phyloP scores from a whole-genome alignment of 345 rosid species.

The Salix suchowensis region DNA sequence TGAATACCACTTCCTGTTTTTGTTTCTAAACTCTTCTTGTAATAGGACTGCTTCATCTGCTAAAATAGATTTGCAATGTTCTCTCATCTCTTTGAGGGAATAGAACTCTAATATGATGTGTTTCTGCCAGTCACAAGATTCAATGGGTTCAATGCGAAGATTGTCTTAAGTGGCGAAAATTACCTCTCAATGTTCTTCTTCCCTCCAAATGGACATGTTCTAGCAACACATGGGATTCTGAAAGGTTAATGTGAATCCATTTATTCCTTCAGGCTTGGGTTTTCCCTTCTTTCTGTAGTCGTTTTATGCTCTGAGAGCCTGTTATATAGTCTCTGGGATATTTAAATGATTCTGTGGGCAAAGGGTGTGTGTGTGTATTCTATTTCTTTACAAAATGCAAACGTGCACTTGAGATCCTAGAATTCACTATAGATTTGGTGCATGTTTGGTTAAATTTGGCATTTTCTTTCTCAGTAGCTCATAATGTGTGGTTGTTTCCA shows the following conservation, averaged over 20 bases:
- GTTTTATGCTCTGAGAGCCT: too few relatives aligned
- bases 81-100: background rate
- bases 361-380: background rate
- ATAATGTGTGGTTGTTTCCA: too few relatives aligned
- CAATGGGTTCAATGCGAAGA: conserved; percentile 80
- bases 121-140: conserved; percentile 44
- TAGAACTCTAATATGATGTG: background rate
- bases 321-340: background rate
- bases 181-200: conserved; percentile 59
- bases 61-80: background rate
- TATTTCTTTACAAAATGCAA: background rate
- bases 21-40: background rate
- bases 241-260: conserved; percentile 37
- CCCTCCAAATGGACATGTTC: conserved; percentile 70
- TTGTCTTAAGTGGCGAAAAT: conserved; percentile 68
- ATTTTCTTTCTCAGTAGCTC: too few relatives aligned
- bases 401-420: background rate
- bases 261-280: background rate
- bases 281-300: background rate
- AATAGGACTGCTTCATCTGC: background rate
- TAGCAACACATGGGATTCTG: conserved; percentile 58
- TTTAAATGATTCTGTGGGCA: too few relatives aligned
- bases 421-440: too few relatives aligned
- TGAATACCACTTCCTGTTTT: background rate
- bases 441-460: too few relatives aligned